These are phyloP conservation scores for Bromus sterilis DNA, from an alignment of 176 grass and related monocot genomes.

Conservation along the genomic window DNA sequence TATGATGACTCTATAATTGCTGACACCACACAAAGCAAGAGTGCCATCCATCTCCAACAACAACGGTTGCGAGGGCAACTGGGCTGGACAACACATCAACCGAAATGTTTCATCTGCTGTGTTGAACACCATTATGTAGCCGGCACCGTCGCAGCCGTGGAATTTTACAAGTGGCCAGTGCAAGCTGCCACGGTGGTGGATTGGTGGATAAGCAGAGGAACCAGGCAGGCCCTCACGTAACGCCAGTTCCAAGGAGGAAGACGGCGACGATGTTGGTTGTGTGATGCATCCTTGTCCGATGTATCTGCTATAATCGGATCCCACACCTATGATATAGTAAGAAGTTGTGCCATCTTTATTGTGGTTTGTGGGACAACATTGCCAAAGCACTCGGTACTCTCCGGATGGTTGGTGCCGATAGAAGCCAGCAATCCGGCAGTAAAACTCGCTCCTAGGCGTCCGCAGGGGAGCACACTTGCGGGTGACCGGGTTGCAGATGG, in stretches of 20 bases:
- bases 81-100: not conserved
- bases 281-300: not conserved
- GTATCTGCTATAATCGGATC: not conserved
- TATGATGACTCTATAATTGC: not conserved
- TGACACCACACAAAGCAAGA: not conserved
- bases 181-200: not conserved
- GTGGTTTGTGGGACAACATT: not conserved
- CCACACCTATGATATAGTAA: not conserved
- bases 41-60: not conserved
- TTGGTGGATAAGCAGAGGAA: not conserved
- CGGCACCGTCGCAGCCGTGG: not conserved
- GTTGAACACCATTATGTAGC: not conserved
- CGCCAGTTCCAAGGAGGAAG: not conserved
- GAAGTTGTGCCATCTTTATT: not conserved
- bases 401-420: not conserved
- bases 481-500: not conserved
- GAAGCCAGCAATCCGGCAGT: not conserved
- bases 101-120: not conserved
- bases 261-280: not conserved
- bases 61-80: not conserved
- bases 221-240: not conserved
- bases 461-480: not conserved
- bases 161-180: not conserved
- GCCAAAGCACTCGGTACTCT: not conserved
- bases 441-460: not conserved